phyloP scores from a whole-genome alignment of 768 basidiomycete genomes.

The Agrocybe chaxingu region DNA sequence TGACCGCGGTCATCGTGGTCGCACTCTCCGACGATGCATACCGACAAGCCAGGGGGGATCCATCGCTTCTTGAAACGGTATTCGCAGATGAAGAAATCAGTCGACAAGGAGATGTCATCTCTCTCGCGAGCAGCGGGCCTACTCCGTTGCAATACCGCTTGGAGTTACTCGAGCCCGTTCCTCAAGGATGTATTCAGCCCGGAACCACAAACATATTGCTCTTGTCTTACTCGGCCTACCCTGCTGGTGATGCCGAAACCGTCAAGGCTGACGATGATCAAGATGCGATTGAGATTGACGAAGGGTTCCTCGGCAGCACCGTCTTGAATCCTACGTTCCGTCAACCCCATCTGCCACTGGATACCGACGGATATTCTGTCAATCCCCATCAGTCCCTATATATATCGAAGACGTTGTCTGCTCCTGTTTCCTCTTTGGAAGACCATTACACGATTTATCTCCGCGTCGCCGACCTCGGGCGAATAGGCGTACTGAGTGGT shows the following conservation, averaged over 20 bases:
- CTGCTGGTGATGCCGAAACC: conserved; percentile 8
- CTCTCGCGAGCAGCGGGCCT: conserved; percentile 10
- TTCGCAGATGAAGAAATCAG: conserved; percentile 41
- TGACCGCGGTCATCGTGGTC: conserved; percentile 51
- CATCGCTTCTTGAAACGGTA: conserved; percentile 38
- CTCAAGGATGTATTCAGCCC: conserved; percentile 59
- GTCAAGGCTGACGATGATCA: conserved; percentile 18
- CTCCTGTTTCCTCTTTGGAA: conserved; percentile 27
- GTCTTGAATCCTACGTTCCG: conserved; percentile 27
- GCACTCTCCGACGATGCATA: conserved; percentile 52
- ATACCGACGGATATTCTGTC: conserved; percentile 1
- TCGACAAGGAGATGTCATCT: conserved; percentile 39
- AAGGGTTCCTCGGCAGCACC: conserved; percentile 64
- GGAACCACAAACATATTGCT: conserved; percentile 54
- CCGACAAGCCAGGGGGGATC: conserved; percentile 30
- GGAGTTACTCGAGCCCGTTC: conserved; percentile 64
- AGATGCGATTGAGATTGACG: conserved; percentile 65
- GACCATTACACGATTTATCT: conserved; percentile 62
- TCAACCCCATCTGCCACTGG: conserved; percentile 12
- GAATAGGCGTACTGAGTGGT: conserved; percentile 63
- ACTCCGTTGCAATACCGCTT: conserved; percentile 40
- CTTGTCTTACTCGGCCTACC: conserved; percentile 26
- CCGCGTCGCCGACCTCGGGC: conserved; percentile 59
- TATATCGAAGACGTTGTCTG: conserved; percentile 28
- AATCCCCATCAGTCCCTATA: conserved; percentile 10